Evolutionary conservation across 2,329 filamentous ascomycete genomes (phyloP), one percentile per base, ranked within the genome.

Genomic region (Aspergillus terreus): DNA sequence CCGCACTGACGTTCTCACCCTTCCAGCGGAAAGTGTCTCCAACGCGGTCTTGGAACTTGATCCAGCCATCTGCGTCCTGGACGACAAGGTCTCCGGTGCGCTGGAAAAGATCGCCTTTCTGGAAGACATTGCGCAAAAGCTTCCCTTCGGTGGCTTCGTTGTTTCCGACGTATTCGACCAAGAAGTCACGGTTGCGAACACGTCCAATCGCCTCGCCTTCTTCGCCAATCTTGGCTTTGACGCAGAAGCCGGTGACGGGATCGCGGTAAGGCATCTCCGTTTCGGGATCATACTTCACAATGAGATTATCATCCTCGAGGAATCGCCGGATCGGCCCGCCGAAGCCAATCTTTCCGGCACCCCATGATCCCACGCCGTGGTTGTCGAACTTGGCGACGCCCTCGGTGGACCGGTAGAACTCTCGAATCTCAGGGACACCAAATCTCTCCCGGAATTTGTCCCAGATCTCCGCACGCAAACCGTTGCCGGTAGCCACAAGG

Each of bases 321-420:
- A 63, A 62, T 27, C 72, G 64, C 11, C 69, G 63, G 14, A 78
- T 59, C 1, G 71, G 69, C 0, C 76, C 75, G 0, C 67, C 64
- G 52, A 75, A 76, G 0, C 74, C 76, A 19, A 77, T 64, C 25
- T 74, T 75, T 0, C 75, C 75, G 4, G 67, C 74, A 4, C 70
- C 74, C 60, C 65, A 75, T 1, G 69, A 60, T 4, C 73, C 72
- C 21, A 58, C 60, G 15, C 70, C 73, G 38, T 69, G 66, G 48
- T 78, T 78, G 52, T 77, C 73, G 33, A 73, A 76, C 33, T 73
- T 75, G 6, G 72, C 72, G 1, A 76, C 54, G 2, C 75, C 76
- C 50, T 78, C 76, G 0, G 75, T 78, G 3, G 73, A 74, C 4
- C 74, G 66, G 53, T 78, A 78, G 53, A 78, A 77, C 52, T 78